A percentile compares a stretch with the other conserved stretches of the same genome.
phyloP scores from a whole-genome alignment of 495 filamentous ascomycete species.

The Rostrohypoxylon terebratum region DNA sequence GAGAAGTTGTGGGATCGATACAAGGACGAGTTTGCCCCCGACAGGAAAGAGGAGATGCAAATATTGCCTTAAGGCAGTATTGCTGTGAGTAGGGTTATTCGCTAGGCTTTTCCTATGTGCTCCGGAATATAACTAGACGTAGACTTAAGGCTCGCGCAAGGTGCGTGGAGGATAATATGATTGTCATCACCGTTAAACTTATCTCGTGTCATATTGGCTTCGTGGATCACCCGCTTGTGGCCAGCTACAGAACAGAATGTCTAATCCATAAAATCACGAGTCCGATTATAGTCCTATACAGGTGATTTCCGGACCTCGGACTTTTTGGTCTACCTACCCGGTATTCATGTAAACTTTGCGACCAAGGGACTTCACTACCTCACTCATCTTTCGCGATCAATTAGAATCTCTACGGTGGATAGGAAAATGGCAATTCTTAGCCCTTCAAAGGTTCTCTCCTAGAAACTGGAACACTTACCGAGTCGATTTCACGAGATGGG shows the following conservation, averaged over 20 bases:
- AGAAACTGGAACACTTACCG: too few species aligned
- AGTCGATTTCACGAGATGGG: too few species aligned
- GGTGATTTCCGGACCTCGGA: too few species aligned
- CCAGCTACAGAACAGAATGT: not conserved
- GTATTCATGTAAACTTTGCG: too few species aligned
- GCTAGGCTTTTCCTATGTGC: slow-evolving; percentile 7
- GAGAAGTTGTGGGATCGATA: slow-evolving; percentile 85
- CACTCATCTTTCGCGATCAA: too few species aligned
- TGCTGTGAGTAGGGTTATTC: slow-evolving; percentile 4
- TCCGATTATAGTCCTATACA: too few species aligned
- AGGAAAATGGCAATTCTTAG: too few species aligned
- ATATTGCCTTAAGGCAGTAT: slow-evolving; percentile 72
- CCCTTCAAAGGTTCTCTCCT: too few species aligned
- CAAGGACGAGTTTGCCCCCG: slow-evolving; percentile 85
- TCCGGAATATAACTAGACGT: slow-evolving; percentile 1
- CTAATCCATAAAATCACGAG: not conserved
- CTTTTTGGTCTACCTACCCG: too few species aligned
- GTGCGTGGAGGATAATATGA: slow-evolving; percentile 4
- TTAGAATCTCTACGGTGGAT: not conserved
- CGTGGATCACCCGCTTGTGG: not conserved
- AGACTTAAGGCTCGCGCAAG: slow-evolving; percentile 8
- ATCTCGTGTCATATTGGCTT: not conserved
- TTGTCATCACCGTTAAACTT: slow-evolving; percentile 3
- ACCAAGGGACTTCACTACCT: too few species aligned
- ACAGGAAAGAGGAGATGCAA: slow-evolving; percentile 77